Base-by-base conservation (phyloP, 2,329 filamentous ascomycete genomes). In the Coccinonectria pachysandricola region DNA sequence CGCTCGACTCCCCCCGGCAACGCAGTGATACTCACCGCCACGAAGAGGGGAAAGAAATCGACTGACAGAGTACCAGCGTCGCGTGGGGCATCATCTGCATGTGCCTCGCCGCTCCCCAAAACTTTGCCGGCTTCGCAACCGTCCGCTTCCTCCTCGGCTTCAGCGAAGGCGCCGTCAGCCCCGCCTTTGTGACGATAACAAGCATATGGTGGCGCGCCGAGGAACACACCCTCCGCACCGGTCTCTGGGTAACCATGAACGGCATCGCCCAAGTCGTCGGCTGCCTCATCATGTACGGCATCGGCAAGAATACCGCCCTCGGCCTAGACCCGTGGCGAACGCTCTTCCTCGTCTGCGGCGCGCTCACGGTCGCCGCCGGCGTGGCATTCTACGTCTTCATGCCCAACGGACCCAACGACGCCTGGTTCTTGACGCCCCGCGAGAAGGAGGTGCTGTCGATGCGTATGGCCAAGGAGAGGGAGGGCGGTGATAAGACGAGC, bases 201-300 rank as follows among this genome's bases (percentile, higher is more conserved):
- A 25, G 22, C 14, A 21, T 23, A 2, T 30, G 27, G 23, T 25
- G n/a, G n/a, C n/a, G n/a, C n/a, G n/a, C n/a, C n/a, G n/a, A n/a
- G n/a, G n/a, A n/a, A n/a, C n/a, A n/a, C n/a, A n/a, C n/a, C n/a
- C n/a, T n/a, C n/a, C n/a, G n/a, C n/a, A n/a, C n/a, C n/a, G n/a
- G n/a, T n/a, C n/a, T n/a, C n/a, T 32, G 25, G 30, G 13, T 27
- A 4, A 27, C 21, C 10, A 27, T 21, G 14, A 32, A 32, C 25
- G 25, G 30, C 9, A 6, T 26, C 6, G 25, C 25, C 9, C 21
- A 32, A 11, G 22, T 25, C 4, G 11, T 32, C 6, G 22, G 24
- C 6, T 16, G 25, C 11, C 30, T 32, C 19, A 9, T 30, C 2
- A 26, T 30, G 23, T 30, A 26, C 14, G 23, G 19, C 7, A 15